These are phyloP conservation scores for Crithidia thermophila DNA, from an alignment of 208 protist genomes.

Conservation along the genomic window DNA sequence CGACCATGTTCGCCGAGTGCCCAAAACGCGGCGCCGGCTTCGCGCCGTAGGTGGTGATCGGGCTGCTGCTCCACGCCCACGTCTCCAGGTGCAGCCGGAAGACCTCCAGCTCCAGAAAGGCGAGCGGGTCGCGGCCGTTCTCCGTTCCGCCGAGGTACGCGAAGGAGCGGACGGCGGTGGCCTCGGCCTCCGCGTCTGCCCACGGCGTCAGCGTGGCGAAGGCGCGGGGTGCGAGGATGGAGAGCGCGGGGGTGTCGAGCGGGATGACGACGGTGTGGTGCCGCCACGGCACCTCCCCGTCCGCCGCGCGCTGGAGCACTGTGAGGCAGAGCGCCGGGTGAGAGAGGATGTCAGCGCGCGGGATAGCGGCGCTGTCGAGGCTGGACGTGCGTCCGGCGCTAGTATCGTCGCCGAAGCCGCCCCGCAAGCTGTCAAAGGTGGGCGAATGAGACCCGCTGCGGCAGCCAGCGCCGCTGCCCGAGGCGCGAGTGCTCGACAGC, in stretches of 20 bases:
- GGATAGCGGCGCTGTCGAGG: conserved; percentile 12
- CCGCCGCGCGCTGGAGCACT: neutral
- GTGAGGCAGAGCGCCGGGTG: conserved; percentile 35
- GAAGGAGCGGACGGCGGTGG: conserved; percentile 29
- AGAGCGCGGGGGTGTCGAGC: conserved; percentile 35
- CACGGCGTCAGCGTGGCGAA: conserved; percentile 70
- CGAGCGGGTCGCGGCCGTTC: conserved; percentile 56
- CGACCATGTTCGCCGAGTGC: conserved; percentile 49
- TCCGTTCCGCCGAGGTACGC: conserved; percentile 73
- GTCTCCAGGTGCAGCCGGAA: conserved; percentile 38
- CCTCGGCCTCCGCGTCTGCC: conserved; percentile 22
- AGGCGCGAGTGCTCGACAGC: neutral
- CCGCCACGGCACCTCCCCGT: neutral
- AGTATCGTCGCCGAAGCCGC: no score
- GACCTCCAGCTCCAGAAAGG: conserved; percentile 53
- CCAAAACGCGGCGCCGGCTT: conserved; percentile 70
- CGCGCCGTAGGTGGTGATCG: conserved; percentile 57
- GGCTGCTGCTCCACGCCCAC: conserved; percentile 25
- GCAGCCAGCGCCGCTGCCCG: neutral
- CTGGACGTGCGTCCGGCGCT: no score
- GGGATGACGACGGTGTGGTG: conserved; percentile 50
- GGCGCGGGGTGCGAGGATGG: conserved; percentile 36
- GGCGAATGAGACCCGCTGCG: neutral
- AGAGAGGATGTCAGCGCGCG: conserved; percentile 17
- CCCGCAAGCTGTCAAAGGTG: no score